These are phyloP conservation scores for Cichorium intybus DNA, from an alignment of 140 eudicot species.

Conservation along the genomic window DNA sequence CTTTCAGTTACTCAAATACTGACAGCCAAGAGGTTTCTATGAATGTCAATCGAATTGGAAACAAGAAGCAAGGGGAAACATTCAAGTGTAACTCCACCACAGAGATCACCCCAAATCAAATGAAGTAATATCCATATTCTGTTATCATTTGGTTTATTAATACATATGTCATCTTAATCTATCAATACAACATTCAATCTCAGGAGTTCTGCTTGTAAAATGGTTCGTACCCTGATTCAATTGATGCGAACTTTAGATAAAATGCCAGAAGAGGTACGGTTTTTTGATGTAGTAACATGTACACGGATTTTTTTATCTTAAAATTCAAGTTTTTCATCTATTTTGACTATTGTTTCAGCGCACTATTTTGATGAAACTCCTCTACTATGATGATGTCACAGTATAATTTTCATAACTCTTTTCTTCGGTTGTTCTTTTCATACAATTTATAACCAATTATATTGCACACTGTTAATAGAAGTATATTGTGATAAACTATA, in stretches of 20 bases:
- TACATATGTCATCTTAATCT: constrained; percentile 1
- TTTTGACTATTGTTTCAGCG: constrained; percentile 57
- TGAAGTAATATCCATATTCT: constrained; percentile 66
- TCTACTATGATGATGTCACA: constrained; percentile 92
- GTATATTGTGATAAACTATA: constrained; percentile 2
- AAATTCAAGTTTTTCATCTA: constrained; percentile 1
- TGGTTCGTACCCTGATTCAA: constrained; percentile 88
- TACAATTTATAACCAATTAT: background rate
- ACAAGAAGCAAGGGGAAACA: constrained; percentile 76
- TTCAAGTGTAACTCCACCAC: constrained; percentile 68
- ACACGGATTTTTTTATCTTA: background rate
- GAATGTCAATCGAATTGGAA: constrained; percentile 84
- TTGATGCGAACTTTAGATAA: constrained; percentile 96
- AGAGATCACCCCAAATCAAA: constrained; percentile 84
- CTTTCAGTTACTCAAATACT: constrained; percentile 82
- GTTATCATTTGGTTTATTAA: constrained; percentile 9
- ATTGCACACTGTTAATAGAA: background rate
- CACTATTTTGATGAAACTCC: constrained; percentile 92
- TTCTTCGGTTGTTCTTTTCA: background rate
- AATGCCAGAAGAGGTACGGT: constrained; percentile 93
- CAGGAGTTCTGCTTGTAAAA: constrained; percentile 98
- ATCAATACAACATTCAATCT: background rate
- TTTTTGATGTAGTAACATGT: constrained; percentile 13
- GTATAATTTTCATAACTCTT: constrained; percentile 43
- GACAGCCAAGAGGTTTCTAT: constrained; percentile 86